phyloP scores from a whole-genome alignment of 163 green algal genomes.

The Scenedesmus sp. region DNA sequence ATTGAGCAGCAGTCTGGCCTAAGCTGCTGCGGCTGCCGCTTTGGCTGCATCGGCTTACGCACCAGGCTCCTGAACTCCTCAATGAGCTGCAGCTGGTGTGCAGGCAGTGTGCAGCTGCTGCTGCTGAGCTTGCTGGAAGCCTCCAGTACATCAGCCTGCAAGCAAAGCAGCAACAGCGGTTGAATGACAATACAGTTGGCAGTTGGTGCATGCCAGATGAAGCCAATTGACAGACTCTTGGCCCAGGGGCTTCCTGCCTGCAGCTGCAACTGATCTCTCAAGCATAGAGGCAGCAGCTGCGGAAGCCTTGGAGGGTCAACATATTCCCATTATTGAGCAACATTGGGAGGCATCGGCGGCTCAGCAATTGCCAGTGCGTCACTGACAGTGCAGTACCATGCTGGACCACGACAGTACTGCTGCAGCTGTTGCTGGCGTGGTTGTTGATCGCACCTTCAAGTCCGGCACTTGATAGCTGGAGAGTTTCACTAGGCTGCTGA shows the following conservation, averaged over 20 bases:
- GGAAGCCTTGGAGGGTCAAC: background rate
- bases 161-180: background rate
- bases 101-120: conserved; percentile 15
- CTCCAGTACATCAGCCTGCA: conserved; percentile 40
- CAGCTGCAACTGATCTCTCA: background rate
- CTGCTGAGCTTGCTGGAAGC: background rate
- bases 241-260: background rate
- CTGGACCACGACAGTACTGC: background rate
- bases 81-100: conserved; percentile 35
- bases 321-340: too few species aligned
- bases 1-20: background rate
- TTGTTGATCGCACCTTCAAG: conserved; percentile 10
- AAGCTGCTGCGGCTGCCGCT: background rate
- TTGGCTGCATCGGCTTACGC: background rate
- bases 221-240: background rate
- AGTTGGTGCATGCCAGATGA: background rate
- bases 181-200: background rate
- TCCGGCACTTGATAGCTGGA: conserved; percentile 17
- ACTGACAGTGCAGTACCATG: background rate
- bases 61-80: conserved; percentile 46
- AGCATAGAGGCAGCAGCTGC: background rate
- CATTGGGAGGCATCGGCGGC: too few species aligned
- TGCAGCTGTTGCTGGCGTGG: background rate
- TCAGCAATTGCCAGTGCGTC: background rate
- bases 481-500: conserved; percentile 6